Evolutionary conservation across 192 early-diverging fungal species (phyloP).

Genomic region (Anaeromyces robustus): DNA sequence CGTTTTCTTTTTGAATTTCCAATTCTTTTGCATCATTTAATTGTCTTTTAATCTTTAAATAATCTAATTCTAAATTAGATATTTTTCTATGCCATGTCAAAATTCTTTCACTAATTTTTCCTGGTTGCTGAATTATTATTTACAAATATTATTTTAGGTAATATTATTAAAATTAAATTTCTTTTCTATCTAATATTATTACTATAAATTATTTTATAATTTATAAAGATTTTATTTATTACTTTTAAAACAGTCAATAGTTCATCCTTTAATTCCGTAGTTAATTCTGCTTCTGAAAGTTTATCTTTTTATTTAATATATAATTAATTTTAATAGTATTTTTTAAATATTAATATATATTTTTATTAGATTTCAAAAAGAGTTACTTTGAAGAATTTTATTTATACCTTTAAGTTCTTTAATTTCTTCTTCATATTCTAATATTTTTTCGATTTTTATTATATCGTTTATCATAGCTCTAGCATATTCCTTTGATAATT

Average conservation of each 20-base stretch:
- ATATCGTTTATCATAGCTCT: background rate
- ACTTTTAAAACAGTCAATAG: conserved; percentile 17
- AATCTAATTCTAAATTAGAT: conserved; percentile 10
- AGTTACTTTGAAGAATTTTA: too few species aligned
- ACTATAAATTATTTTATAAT: too few species aligned
- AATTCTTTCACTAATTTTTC: conserved; percentile 12
- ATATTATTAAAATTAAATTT: too few species aligned
- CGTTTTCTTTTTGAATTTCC: conserved; percentile 8
- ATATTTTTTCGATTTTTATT: conserved; percentile 11
- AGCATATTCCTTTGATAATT: background rate
- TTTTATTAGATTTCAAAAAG: too few species aligned
- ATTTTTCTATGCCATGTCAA: conserved; percentile 29
- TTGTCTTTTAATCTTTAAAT: conserved; percentile 20
- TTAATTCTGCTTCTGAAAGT: conserved; percentile 9
- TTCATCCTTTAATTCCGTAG: conserved; percentile 9
- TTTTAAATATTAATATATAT: conserved; percentile 2
- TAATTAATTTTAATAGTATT: conserved; percentile 5
- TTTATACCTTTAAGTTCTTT: background rate
- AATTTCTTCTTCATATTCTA: conserved; percentile 7
- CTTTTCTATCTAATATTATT: too few species aligned
- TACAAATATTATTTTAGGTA: too few species aligned
- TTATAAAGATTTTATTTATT: background rate
- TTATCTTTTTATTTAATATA: conserved; percentile 9
- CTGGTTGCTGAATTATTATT: background rate
- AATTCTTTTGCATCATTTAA: conserved; percentile 7